These are phyloP conservation scores for Aureobasidium subglaciale DNA, from an alignment of 2,329 filamentous ascomycete genomes.

Conservation along the genomic window DNA sequence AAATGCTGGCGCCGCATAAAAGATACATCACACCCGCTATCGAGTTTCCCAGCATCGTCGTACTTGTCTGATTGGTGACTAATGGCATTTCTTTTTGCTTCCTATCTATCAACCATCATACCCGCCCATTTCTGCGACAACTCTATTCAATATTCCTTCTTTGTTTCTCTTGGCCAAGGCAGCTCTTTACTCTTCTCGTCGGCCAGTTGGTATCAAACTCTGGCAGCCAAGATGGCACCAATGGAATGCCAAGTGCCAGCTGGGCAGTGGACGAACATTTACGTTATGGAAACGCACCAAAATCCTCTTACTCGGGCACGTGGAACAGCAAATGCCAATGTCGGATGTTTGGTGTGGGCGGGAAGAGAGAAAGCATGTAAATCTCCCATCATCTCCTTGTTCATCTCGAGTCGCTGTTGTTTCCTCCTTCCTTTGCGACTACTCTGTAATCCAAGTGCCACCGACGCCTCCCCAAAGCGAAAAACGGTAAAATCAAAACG, in stretches of 20 bases:
- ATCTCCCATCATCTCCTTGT: not conserved
- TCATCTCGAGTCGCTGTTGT: not conserved
- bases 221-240: conserved; percentile 1
- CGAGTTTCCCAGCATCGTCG: not conserved
- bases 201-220: not conserved
- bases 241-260: conserved; percentile 1
- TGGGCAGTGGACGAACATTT: not conserved
- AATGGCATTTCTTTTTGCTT: conserved; percentile 7
- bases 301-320: not conserved
- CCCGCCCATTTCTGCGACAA: not conserved
- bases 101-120: not conserved
- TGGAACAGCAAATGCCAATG: not conserved
- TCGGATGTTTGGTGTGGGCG: not conserved
- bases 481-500: conserved; percentile 8
- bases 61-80: not conserved
- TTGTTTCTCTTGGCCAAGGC: conserved; percentile 1
- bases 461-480: not conserved
- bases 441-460: not conserved
- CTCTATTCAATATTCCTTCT: not conserved
- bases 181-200: conserved; percentile 10
- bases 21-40: not conserved
- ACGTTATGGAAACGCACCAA: conserved; percentile 12
- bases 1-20: not conserved
- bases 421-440: not conserved
- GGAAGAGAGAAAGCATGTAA: not conserved